These are phyloP conservation scores for Deinandra increscens DNA, from an alignment of 129 eudicot species.

Conservation along the genomic window DNA sequence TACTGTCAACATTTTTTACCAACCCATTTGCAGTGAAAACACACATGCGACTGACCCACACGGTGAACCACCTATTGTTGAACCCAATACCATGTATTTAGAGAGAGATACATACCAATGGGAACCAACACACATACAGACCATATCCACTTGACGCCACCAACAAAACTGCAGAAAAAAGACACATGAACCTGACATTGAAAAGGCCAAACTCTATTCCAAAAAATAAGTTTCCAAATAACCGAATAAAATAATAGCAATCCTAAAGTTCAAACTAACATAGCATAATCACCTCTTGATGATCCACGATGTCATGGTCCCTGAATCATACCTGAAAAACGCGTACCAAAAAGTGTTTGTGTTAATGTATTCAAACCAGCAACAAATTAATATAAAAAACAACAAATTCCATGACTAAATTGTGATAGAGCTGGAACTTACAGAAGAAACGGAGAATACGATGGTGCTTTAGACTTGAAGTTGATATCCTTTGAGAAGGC, in stretches of 20 bases:
- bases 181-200: slow-evolving; percentile 75
- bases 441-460: too few relatives aligned
- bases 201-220: neutral
- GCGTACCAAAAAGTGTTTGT: slow-evolving; percentile 75
- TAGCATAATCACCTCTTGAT: slow-evolving; percentile 51
- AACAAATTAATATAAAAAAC: too few relatives aligned
- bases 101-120: slow-evolving; percentile 52
- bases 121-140: slow-evolving; percentile 82
- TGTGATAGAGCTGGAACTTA: too few relatives aligned
- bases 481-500: too few relatives aligned
- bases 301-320: slow-evolving; percentile 74
- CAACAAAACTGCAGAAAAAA: slow-evolving; percentile 78
- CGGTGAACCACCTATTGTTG: too few relatives aligned
- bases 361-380: slow-evolving; percentile 70
- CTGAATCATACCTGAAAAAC: slow-evolving; percentile 87
- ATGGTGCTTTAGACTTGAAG: too few relatives aligned
- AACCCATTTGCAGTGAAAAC: too few relatives aligned
- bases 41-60: too few relatives aligned
- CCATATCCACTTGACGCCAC: slow-evolving; percentile 87
- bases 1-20: too few relatives aligned
- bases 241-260: neutral
- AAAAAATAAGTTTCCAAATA: neutral
- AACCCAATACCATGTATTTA: too few relatives aligned
- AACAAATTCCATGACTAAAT: too few relatives aligned
- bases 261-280: slow-evolving; percentile 17